Conservation (phyloP, 2,329 filamentous ascomycete species). For the Aureobasidium mangrovei region DNA sequence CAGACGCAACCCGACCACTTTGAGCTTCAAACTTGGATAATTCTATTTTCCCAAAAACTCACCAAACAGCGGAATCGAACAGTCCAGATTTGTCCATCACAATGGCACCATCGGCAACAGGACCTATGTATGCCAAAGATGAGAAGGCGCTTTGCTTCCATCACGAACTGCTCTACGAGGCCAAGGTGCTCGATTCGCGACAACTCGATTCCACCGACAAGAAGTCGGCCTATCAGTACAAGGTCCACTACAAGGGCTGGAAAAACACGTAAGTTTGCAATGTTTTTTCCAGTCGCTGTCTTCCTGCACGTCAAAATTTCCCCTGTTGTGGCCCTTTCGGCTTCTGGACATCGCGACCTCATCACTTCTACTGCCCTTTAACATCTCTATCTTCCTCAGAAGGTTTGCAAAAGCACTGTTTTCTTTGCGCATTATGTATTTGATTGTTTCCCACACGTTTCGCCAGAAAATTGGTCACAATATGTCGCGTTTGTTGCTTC, state of each 20-base stretch:
- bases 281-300: not conserved
- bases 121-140: constrained; percentile 57
- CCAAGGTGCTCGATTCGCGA: constrained; percentile 79
- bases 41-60: not conserved
- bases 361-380: not conserved
- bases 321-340: not conserved
- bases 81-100: constrained; percentile 21
- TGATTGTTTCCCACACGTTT: not conserved
- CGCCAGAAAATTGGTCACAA: not conserved
- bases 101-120: constrained; percentile 51
- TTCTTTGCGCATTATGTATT: not conserved
- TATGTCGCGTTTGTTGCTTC: not conserved
- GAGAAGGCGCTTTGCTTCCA: constrained; percentile 97
- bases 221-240: constrained; percentile 72
- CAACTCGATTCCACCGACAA: constrained; percentile 54
- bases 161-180: constrained; percentile 93
- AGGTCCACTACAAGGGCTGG: constrained; percentile 98
- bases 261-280: constrained; percentile 70
- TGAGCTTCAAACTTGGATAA: not conserved
- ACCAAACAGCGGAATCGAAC: not conserved
- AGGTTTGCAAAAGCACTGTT: not conserved
- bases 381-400: not conserved
- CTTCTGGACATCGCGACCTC: not conserved
- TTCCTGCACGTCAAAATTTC: not conserved
- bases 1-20: not conserved